A percentile compares a stretch with the other conserved stretches of the same genome.
Evolutionary conservation across 2,329 filamentous ascomycete species (phyloP).

Genomic region (Neofusicoccum laricinum): DNA sequence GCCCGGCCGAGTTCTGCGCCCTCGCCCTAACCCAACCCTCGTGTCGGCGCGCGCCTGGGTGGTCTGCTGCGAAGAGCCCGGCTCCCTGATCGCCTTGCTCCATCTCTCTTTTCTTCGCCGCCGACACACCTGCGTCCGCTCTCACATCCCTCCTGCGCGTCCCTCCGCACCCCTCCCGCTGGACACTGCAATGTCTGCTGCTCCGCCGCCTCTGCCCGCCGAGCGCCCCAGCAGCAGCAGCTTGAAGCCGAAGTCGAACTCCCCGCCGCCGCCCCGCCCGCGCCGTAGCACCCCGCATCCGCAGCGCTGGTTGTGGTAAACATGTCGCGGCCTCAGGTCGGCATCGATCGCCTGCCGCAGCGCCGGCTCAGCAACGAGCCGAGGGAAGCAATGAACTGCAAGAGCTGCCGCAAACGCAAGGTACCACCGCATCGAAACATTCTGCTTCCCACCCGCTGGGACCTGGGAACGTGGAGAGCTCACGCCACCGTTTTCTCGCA

Average conservation of each 20-base stretch:
- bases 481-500: conserved; percentile 13
- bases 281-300: not conserved
- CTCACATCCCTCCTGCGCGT: not conserved
- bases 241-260: not conserved
- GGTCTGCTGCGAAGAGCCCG: not conserved
- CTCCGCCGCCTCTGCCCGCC: not conserved
- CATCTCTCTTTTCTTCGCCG: not conserved
- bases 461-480: conserved; percentile 3
- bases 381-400: conserved; percentile 92
- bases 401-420: conserved; percentile 90
- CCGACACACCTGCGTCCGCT: not conserved
- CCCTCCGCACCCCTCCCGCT: not conserved
- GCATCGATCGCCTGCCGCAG: conserved; percentile 74
- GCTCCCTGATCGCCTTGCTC: not conserved
- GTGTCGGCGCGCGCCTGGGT: not conserved
- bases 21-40: not conserved
- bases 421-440: conserved; percentile 44
- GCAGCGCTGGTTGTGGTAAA: not conserved
- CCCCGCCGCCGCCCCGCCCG: not conserved
- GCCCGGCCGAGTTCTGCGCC: not conserved
- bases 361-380: conserved; percentile 71
- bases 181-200: conserved; percentile 10
- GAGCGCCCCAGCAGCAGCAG: conserved; percentile 3
- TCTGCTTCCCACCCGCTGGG: conserved; percentile 15
- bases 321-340: conserved; percentile 67